phyloP scores from a whole-genome alignment of 2,329 filamentous ascomycete genomes.

The Hymenoscyphus repandus region DNA sequence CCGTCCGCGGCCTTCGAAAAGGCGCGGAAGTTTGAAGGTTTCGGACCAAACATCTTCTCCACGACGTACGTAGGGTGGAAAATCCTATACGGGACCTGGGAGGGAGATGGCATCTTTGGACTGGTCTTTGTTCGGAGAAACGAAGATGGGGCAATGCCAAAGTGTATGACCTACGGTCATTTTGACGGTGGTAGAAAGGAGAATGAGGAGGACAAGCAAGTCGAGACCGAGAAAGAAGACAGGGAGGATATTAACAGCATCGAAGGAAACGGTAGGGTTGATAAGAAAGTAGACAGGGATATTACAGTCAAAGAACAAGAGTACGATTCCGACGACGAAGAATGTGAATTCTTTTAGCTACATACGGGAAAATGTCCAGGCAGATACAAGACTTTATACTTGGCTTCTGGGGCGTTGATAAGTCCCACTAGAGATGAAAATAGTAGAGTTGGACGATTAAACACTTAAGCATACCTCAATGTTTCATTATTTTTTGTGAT shows the following conservation, averaged over 20 bases:
- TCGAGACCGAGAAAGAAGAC: background rate
- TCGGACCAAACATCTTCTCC: background rate
- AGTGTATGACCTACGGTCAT: background rate
- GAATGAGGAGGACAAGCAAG: background rate
- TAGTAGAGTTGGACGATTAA: no score
- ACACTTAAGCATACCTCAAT: no score
- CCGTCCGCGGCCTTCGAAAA: background rate
- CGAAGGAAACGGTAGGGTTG: no score
- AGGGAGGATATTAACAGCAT: background rate
- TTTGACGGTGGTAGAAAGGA: background rate
- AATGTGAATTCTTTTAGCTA: no score
- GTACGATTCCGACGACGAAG: no score
- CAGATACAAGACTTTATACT: no score
- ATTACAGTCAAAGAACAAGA: no score
- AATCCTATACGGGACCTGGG: background rate
- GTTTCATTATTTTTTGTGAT: no score
- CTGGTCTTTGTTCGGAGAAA: background rate
- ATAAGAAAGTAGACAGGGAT: no score
- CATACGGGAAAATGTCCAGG: no score
- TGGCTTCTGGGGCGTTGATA: no score
- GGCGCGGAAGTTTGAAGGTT: background rate
- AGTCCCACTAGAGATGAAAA: no score
- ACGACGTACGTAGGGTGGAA: background rate
- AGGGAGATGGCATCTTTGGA: background rate
- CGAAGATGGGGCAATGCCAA: background rate